Evolutionary conservation across 345 rosid species (phyloP).

Genomic region (Viola odorata): DNA sequence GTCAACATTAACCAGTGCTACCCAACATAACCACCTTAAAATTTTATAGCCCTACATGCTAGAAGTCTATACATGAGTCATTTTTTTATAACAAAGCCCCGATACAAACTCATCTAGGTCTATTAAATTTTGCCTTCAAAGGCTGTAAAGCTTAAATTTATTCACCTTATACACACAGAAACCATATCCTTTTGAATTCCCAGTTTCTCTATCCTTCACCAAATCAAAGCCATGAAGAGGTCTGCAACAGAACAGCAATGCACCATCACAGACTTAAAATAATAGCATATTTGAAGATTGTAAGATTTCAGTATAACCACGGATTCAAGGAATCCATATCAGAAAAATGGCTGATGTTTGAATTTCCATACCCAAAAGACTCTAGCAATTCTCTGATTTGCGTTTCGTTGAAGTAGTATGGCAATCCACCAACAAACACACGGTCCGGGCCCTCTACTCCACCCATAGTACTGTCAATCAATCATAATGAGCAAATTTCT

Average conservation of each 20-base stretch:
- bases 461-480: conserved; percentile 17
- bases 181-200: conserved; percentile 83
- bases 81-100: too few species aligned
- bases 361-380: conserved; percentile 26
- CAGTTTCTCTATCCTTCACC: conserved; percentile 87
- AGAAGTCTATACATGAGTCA: too few species aligned
- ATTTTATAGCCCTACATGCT: too few species aligned
- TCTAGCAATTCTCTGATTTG: conserved; percentile 32
- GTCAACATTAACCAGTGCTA: too few species aligned
- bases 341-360: background rate
- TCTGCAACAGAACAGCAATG: conserved; percentile 13
- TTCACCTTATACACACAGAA: conserved; percentile 66
- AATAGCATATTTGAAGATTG: background rate
- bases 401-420: conserved; percentile 30
- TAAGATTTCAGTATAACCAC: too few species aligned
- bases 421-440: conserved; percentile 37
- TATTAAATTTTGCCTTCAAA: too few species aligned
- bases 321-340: too few species aligned
- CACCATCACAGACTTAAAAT: conserved; percentile 4
- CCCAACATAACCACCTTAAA: too few species aligned
- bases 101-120: too few species aligned
- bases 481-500: background rate
- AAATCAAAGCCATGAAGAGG: conserved; percentile 77
- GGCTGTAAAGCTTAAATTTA: background rate
- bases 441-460: conserved; percentile 35